Base-by-base conservation (phyloP, 208 protist species). In the Acanthamoeba lenticulata region DNA sequence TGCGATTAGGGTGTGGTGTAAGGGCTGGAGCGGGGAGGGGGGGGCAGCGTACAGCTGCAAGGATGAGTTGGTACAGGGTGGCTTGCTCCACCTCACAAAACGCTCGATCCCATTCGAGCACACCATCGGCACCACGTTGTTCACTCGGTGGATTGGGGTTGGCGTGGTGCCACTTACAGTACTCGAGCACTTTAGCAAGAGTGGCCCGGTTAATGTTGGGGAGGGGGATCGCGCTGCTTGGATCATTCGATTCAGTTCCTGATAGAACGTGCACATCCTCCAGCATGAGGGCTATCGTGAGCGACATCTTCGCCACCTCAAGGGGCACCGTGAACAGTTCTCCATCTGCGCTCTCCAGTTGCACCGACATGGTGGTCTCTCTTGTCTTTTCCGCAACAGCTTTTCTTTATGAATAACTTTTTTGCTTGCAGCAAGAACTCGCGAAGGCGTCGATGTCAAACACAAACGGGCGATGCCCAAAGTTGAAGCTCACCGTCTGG, bases 71-170 rank as follows among this genome's bases (percentile, higher is more conserved):
- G 77, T 98, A 98, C 1, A 98, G 94, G 17, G 95, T 97, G 29
- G 94, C 95, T 95, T 98, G 95, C 57, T 98, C 97, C 34, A 98
- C 97, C n/a, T 98, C 93, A 44, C 96, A 95, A 65, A 98, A 98
- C 24, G 97, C 94, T 81, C 94, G 86, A 36, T 98, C 97, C 95
- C 94, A 95, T 36, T 83, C 67, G 67, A 93, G 47, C 60, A 96
- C 94, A 52, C 94, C 94, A 57, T 96, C 95, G 57, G 94, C 81
- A 49, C 90, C 65, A 42, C 93, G 95, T 38, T 97, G 94, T 27
- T 96, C 92, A 36, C 34, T 34, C 69, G 83, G 42, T 69, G 95
- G 90, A n/a, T 74, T 90, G 77, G 95, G 95, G 86, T 96, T 92
- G 45, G 93, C 94, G 29, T 92, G 57, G 93, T 98, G 97, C 60